Evolutionary conservation across 176 grass and related monocot species (phyloP).

Genomic region (Avena sativa): DNA sequence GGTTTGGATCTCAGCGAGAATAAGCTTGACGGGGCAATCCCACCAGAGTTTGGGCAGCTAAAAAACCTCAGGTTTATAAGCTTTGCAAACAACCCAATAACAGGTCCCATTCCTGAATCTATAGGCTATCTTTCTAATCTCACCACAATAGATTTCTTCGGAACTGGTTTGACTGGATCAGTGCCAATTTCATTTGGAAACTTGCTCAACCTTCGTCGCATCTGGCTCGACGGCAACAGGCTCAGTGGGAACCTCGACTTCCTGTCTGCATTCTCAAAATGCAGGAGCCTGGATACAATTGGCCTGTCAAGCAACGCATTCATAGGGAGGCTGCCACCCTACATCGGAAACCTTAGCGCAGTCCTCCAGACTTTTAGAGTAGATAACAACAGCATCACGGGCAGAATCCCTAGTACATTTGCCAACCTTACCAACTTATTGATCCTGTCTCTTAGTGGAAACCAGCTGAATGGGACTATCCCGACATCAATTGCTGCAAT

Average conservation of each 20-base stretch:
- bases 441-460: constrained; percentile 38
- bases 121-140: constrained; percentile 43
- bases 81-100: constrained; percentile 49
- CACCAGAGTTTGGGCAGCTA: constrained; percentile 23
- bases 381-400: constrained; percentile 28
- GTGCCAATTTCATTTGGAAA: constrained; percentile 44
- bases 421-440: constrained; percentile 41
- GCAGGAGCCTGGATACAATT: constrained; percentile 22
- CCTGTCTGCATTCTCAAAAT: constrained; percentile 35
- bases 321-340: constrained; percentile 26
- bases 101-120: constrained; percentile 43
- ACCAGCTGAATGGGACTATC: constrained; percentile 47
- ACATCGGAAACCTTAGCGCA: constrained; percentile 28
- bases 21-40: constrained; percentile 44
- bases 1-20: constrained; percentile 49
- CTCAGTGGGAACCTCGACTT: constrained; percentile 46
- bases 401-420: constrained; percentile 41
- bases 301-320: constrained; percentile 24
- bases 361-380: background rate
- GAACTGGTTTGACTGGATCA: constrained; percentile 37
- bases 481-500: constrained; percentile 13
- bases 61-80: constrained; percentile 31
- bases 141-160: constrained; percentile 2
- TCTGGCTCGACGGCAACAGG: constrained; percentile 22
- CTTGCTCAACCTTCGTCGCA: constrained; percentile 23